Evolutionary conservation across 768 basidiomycete genomes (phyloP).

Genomic region (Podaxis sp.): DNA sequence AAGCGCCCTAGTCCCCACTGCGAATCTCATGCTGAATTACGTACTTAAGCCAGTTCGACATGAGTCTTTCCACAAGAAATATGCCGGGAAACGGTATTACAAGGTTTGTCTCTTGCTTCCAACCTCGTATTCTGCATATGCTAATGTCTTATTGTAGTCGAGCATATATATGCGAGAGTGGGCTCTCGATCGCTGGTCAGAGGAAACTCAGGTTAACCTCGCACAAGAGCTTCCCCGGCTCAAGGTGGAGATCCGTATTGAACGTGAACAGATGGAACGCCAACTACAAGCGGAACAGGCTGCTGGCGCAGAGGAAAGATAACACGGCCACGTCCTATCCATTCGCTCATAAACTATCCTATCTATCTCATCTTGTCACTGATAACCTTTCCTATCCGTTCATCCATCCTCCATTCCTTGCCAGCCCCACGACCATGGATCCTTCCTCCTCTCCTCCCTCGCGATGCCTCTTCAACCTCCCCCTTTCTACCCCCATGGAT

Average conservation of each 20-base stretch:
- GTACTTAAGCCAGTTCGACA: slow-evolving; percentile 77
- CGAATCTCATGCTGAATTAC: slow-evolving; percentile 92
- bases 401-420: background rate
- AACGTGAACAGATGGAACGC: slow-evolving; percentile 32
- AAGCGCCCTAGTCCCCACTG: slow-evolving; percentile 79
- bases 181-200: slow-evolving; percentile 76
- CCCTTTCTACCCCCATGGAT: slow-evolving; percentile 4
- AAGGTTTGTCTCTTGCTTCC: slow-evolving; percentile 51
- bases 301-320: slow-evolving; percentile 11
- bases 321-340: background rate
- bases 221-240: slow-evolving; percentile 55
- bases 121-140: background rate
- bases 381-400: slow-evolving; percentile 8
- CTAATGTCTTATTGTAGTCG: slow-evolving; percentile 43
- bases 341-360: slow-evolving; percentile 6
- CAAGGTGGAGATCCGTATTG: slow-evolving; percentile 52
- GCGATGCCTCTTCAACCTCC: slow-evolving; percentile 14
- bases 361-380: slow-evolving; percentile 13
- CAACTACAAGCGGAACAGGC: slow-evolving; percentile 16
- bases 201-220: slow-evolving; percentile 58
- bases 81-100: slow-evolving; percentile 83
- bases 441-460: background rate
- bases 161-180: slow-evolving; percentile 83
- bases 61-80: slow-evolving; percentile 92
- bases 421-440: background rate